These are phyloP conservation scores for Aspergillus wentii DNA, from an alignment of 495 filamentous ascomycete species.

Conservation along the genomic window DNA sequence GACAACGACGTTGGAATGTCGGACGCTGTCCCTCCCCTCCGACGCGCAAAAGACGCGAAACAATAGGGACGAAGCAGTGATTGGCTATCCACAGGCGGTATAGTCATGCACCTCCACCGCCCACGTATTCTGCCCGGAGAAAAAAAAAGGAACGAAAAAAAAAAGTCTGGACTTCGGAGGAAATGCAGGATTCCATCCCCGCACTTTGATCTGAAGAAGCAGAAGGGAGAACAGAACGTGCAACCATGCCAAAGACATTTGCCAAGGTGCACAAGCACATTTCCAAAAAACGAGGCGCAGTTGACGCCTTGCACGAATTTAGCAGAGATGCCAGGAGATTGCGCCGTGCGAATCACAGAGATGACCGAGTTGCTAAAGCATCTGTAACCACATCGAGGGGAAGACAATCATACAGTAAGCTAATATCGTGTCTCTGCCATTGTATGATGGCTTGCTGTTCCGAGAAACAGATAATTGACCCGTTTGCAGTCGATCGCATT, in stretches of 20 bases:
- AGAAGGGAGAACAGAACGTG: background rate
- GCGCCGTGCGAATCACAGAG: conserved; percentile 65
- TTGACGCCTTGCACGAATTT: conserved; percentile 72
- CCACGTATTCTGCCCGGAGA: conserved; percentile 18
- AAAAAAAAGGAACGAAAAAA: conserved; percentile 14
- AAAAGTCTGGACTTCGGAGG: conserved; percentile 5
- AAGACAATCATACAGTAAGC: conserved; percentile 62
- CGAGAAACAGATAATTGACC: too few relatives aligned
- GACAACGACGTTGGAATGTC: conserved; percentile 25
- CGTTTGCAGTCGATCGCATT: conserved; percentile 58
- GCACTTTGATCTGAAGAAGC: too few relatives aligned
- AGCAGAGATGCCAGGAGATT: conserved; percentile 74
- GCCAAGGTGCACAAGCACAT: conserved; percentile 82
- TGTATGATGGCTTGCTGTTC: background rate
- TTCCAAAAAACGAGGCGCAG: conserved; percentile 62
- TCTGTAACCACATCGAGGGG: conserved; percentile 56
- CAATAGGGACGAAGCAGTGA: conserved; percentile 3
- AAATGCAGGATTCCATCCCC: too few relatives aligned
- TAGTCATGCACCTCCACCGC: conserved; percentile 11
- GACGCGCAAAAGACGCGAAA: conserved; percentile 20
- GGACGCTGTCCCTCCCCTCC: conserved; percentile 7
- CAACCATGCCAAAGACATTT: conserved; percentile 67
- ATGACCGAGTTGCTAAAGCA: conserved; percentile 69
- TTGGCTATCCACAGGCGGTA: conserved; percentile 14
- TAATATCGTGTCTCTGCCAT: background rate